These are phyloP conservation scores for Diospyros kaki DNA, from an alignment of 148 eudicot genomes.

Conservation along the genomic window DNA sequence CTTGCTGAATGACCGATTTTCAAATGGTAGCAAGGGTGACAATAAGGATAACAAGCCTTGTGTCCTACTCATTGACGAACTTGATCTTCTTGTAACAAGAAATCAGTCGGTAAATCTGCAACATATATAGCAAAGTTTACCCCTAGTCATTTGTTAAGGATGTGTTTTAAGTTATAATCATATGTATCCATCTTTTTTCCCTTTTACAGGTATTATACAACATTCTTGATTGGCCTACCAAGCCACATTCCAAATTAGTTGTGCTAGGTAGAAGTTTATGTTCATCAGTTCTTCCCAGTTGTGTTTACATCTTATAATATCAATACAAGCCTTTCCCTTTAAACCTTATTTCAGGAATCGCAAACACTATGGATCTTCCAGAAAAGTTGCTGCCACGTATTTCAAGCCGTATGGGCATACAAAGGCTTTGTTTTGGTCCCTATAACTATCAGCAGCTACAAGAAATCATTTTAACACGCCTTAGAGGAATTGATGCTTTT, in stretches of 20 bases:
- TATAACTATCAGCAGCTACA: conserved; percentile 90
- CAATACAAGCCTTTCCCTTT: neutral
- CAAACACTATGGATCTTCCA: conserved; percentile 99
- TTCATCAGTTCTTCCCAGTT: conserved; percentile 8
- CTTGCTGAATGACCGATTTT: conserved; percentile 77
- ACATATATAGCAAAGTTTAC: neutral
- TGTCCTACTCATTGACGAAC: conserved; percentile 89
- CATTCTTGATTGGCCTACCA: conserved; percentile 99
- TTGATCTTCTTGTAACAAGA: conserved; percentile 95
- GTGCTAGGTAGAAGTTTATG: conserved; percentile 62
- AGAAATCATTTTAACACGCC: conserved; percentile 85
- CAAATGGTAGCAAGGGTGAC: conserved; percentile 58
- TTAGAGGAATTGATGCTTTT: conserved; percentile 93
- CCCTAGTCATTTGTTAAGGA: neutral
- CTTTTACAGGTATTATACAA: conserved; percentile 81
- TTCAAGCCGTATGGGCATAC: conserved; percentile 96
- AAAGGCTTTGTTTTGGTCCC: conserved; percentile 91
- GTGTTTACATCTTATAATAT: neutral
- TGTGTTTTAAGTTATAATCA: neutral
- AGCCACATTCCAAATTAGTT: conserved; percentile 84
- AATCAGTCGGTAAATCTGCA: conserved; percentile 70
- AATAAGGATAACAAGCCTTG: conserved; percentile 81
- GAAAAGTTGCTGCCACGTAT: conserved; percentile 99
- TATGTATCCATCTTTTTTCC: conserved; percentile 1
- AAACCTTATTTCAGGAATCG: conserved; percentile 60